Conservation (phyloP, 257 asterid species). For the Solanum sitiens region DNA sequence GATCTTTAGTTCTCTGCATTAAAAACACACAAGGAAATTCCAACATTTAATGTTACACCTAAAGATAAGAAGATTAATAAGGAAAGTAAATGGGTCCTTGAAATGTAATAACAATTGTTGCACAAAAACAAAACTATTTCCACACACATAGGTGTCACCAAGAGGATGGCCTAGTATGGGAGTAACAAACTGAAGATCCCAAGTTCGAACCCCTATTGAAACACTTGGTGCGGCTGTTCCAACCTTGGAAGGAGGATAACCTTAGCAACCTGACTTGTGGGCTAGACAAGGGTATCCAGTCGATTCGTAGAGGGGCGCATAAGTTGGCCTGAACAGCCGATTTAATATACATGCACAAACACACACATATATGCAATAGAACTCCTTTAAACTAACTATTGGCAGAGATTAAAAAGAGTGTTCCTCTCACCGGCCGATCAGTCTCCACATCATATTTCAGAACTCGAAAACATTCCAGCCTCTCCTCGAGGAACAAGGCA, state of each 20-base stretch:
- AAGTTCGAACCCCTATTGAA: not conserved
- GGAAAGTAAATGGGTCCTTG: not conserved
- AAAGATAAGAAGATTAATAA: not conserved
- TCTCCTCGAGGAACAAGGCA: conserved; percentile 89
- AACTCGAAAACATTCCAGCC: conserved; percentile 85
- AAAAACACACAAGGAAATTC: not conserved
- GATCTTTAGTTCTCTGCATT: conserved; percentile 80
- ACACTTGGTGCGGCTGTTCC: not conserved
- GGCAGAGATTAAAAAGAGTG: not conserved
- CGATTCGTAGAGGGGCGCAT: not conserved
- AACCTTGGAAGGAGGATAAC: not conserved
- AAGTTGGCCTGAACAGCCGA: not conserved
- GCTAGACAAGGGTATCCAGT: not conserved
- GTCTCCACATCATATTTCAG: conserved; percentile 79
- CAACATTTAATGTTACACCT: not conserved
- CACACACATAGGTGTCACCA: not conserved
- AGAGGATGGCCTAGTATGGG: not conserved
- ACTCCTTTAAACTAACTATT: not conserved
- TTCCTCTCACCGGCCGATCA: conserved; percentile 51
- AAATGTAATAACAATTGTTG: not conserved
- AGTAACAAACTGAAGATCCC: not conserved
- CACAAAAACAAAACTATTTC: not conserved
- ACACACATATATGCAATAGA: not conserved
- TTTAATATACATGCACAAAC: not conserved
- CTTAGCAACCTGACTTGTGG: not conserved